Conservation (phyloP, 768 basidiomycete genomes). For the Phanerodontia chrysosporium region DNA sequence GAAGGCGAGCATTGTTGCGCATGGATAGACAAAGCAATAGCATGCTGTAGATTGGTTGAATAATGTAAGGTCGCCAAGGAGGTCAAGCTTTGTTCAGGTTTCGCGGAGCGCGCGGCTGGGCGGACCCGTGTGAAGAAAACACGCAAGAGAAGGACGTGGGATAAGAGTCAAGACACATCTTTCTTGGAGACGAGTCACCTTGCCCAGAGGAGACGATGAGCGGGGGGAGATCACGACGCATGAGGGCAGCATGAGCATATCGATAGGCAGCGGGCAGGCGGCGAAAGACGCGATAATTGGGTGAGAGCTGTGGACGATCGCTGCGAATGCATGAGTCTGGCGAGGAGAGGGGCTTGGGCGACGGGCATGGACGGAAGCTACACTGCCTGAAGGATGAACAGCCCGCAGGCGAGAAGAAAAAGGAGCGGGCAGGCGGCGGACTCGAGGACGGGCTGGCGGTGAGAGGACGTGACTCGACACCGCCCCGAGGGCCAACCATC, state of each 20-base stretch:
- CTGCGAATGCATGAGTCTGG: background rate
- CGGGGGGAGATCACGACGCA: background rate
- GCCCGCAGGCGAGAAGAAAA: background rate
- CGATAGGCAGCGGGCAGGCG: background rate
- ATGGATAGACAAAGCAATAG: background rate
- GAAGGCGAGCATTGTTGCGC: background rate
- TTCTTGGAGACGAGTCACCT: constrained; percentile 9
- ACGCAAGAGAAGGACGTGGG: background rate
- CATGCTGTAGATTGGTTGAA: no score
- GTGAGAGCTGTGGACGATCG: background rate
- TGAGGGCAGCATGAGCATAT: background rate
- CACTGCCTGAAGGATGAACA: background rate
- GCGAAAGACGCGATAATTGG: background rate
- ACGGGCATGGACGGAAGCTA: background rate
- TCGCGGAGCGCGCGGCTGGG: background rate
- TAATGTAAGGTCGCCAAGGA: background rate
- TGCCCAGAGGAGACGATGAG: background rate
- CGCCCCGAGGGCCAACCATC: constrained; percentile 5
- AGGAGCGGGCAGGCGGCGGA: background rate
- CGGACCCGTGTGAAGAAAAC: constrained; percentile 4
- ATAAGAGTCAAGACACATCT: background rate
- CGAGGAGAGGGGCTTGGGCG: background rate
- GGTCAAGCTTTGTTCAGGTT: background rate
- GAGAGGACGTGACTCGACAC: constrained; percentile 4
- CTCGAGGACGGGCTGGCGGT: background rate